phyloP scores from a whole-genome alignment of 2,329 filamentous ascomycete genomes.

The Metarhizium guizhouense region DNA sequence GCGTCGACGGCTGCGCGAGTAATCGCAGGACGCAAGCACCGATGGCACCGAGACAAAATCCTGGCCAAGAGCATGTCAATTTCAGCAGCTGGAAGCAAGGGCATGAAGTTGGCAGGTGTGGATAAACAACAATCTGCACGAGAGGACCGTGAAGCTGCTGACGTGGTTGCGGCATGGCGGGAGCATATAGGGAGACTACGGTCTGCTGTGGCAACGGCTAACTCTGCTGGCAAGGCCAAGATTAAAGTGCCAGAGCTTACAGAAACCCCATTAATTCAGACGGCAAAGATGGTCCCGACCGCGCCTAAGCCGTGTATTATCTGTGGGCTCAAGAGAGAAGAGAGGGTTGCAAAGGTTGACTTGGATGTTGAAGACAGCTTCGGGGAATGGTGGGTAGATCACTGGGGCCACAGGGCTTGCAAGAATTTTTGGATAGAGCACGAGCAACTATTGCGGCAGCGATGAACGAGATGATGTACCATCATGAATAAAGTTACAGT shows the following conservation, averaged over 20 bases:
- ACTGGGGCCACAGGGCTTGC: slow-evolving; percentile 75
- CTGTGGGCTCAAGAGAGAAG: slow-evolving; percentile 82
- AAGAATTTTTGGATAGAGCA: slow-evolving; percentile 79
- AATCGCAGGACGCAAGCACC: slow-evolving; percentile 72
- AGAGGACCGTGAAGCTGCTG: slow-evolving; percentile 77
- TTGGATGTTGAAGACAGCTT: slow-evolving; percentile 78
- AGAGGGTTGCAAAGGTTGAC: slow-evolving; percentile 70
- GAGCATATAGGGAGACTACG: slow-evolving; percentile 66
- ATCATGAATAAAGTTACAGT: background rate
- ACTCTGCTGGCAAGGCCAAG: slow-evolving; percentile 43
- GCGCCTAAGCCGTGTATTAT: slow-evolving; percentile 71
- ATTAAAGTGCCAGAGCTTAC: slow-evolving; percentile 60
- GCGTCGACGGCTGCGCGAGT: slow-evolving; percentile 66
- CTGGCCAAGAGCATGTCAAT: slow-evolving; percentile 86
- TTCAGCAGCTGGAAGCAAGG: slow-evolving; percentile 62
- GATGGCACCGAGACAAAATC: slow-evolving; percentile 85
- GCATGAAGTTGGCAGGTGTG: slow-evolving; percentile 86
- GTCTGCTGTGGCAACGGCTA: slow-evolving; percentile 59
- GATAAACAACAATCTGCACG: slow-evolving; percentile 75
- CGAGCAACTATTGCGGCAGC: slow-evolving; percentile 58
- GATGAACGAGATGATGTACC: slow-evolving; percentile 31
- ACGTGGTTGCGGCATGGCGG: slow-evolving; percentile 68
- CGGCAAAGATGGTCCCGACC: slow-evolving; percentile 63
- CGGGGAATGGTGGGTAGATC: slow-evolving; percentile 92
- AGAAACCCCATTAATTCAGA: slow-evolving; percentile 59